These are phyloP conservation scores for Trifolium repens DNA, from an alignment of 306 rosid species.

Conservation along the genomic window DNA sequence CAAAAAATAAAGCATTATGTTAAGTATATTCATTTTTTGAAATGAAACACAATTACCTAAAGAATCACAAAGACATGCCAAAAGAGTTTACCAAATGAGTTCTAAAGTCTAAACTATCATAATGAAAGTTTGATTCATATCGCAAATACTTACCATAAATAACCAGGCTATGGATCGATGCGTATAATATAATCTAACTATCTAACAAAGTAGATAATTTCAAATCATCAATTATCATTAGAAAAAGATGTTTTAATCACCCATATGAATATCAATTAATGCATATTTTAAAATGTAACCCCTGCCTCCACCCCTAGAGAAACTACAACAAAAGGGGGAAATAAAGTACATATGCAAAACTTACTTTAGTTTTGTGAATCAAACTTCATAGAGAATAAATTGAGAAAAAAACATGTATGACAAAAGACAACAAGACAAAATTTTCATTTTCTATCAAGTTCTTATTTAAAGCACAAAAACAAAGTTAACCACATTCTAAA, in stretches of 20 bases:
- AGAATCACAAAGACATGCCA: slow-evolving; percentile 4
- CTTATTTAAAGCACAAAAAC: slow-evolving; percentile 26
- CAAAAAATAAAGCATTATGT: background rate
- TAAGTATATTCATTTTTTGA: background rate
- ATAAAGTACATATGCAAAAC: slow-evolving; percentile 3
- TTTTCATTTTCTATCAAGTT: slow-evolving; percentile 35
- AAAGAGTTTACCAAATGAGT: background rate
- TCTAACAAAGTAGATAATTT: background rate
- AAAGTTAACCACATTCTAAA: slow-evolving; percentile 26
- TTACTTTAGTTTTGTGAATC: slow-evolving; percentile 9
- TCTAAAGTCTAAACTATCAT: too few relatives aligned
- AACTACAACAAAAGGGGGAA: background rate
- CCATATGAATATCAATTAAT: background rate
- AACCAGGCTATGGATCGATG: background rate
- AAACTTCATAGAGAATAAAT: slow-evolving; percentile 23
- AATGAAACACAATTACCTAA: slow-evolving; percentile 7
- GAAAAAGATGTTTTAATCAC: background rate
- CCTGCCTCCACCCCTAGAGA: background rate
- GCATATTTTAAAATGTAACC: background rate
- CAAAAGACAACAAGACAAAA: slow-evolving; percentile 15
- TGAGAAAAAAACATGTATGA: slow-evolving; percentile 16
- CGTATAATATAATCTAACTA: background rate
- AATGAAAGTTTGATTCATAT: too few relatives aligned
- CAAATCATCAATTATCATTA: background rate
- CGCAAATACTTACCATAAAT: background rate